Evolutionary conservation across 176 grass and related monocot species (phyloP), one percentile per base, ranked within the genome.

Genomic region (Coix lacrymajobi): DNA sequence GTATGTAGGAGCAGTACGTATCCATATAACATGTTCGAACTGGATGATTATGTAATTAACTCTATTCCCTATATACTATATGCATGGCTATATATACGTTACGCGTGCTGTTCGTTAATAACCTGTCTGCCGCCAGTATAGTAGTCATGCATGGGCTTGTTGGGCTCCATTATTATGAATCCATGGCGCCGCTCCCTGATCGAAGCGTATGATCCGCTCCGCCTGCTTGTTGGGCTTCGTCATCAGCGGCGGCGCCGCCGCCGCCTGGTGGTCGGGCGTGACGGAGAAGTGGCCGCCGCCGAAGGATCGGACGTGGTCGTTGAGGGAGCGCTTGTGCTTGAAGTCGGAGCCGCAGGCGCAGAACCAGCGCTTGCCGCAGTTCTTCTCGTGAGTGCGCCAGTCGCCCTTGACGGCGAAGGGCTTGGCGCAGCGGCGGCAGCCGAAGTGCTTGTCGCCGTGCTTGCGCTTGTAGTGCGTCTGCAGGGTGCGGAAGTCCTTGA

Each of bases 371-470:
- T 91, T 92, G 45, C 95, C 95, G 78, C 95, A 97, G 85, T 97
- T 97, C 90, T 97, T 97, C 84, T 97, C 95, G 80, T 97, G 95
- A n/a, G 95, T 97, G 65, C 95, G 78, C 95, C 95, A 97, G 86
- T 97, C 95, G 70, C 95, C 95, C 81, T 92, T 89, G 58, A 97
- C 95, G 41, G 95, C 95, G 85, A 97, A 97, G 10, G 96, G 87
- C 75, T 99, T 99, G n/a, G 43, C 71, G 81, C 96, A 99, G 79
- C 92, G 92, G 65, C 93, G 88, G 87, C 96, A 99, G 54, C 62
- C 75, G 85, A 99, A 99, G 26, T 51, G 73, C 80, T 95, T 96
- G 79, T 48, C 69, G 15, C 91, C 96, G 73, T 99, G 96, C 91
- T 99, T 99, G 82, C 96, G 85, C 89, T 88, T 80, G 90, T 96